phyloP scores from a whole-genome alignment of 2,329 filamentous ascomycete genomes.

The Orbilia oligospora region DNA sequence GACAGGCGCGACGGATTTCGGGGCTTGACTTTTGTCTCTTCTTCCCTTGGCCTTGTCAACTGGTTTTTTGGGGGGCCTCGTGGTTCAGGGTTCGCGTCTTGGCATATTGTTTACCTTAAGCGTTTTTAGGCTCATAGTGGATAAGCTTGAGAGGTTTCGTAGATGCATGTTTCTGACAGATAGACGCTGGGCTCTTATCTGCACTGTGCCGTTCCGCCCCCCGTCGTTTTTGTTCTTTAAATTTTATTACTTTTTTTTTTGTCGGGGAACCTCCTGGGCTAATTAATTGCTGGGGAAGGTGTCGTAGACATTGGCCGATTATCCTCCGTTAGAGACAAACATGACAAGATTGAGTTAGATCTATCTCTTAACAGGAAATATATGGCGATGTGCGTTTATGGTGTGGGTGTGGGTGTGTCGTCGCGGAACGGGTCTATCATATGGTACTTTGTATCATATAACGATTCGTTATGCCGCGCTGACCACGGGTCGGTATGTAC shows the following conservation, averaged over 20 bases:
- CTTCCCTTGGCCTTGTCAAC: slow-evolving; percentile 1
- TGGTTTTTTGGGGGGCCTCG: slow-evolving; percentile 4
- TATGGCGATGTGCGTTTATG: slow-evolving; percentile 5
- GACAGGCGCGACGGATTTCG: slow-evolving; percentile 43
- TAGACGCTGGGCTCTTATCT: slow-evolving; percentile 35
- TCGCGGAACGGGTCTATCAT: slow-evolving; percentile 18
- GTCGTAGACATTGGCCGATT: slow-evolving; percentile 12
- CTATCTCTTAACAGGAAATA: slow-evolving; percentile 11
- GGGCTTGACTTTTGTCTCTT: slow-evolving; percentile 13
- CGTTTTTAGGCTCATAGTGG: slow-evolving; percentile 22
- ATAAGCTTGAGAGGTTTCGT: slow-evolving; percentile 44
- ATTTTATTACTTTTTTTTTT: neutral
- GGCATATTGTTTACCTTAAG: neutral
- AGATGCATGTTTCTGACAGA: slow-evolving; percentile 36
- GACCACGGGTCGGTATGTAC: slow-evolving; percentile 8
- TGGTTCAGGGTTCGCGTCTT: slow-evolving; percentile 8
- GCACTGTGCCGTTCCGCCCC: slow-evolving; percentile 39
- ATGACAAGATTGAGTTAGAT: neutral
- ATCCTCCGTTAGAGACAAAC: slow-evolving; percentile 9
- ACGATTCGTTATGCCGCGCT: slow-evolving; percentile 11
- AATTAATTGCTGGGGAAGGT: slow-evolving; percentile 2
- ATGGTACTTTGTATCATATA: slow-evolving; percentile 18
- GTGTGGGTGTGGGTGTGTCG: slow-evolving; percentile 1
- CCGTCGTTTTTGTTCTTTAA: neutral
- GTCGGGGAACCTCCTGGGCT: slow-evolving; percentile 1